Evolutionary conservation across 352 stramenopile species (phyloP).

Genomic region (Phytophthora brassicae): DNA sequence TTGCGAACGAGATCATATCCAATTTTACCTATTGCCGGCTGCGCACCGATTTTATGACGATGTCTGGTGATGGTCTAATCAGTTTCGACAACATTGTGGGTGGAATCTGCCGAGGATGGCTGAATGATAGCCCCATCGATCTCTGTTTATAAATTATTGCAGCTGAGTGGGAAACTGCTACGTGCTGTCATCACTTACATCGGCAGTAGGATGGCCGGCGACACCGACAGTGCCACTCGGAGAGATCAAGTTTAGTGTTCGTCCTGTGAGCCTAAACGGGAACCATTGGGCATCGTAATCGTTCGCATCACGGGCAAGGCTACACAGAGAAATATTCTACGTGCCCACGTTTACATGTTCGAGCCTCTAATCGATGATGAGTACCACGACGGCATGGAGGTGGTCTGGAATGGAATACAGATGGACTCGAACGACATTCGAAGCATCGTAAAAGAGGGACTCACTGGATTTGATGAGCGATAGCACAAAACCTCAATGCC

Average conservation of each 20-base stretch:
- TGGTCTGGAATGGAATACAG: not conserved
- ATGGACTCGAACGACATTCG: not conserved
- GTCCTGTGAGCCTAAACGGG: too few relatives aligned
- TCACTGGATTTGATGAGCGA: not conserved
- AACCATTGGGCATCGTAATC: conserved; percentile 11
- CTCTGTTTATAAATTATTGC: conserved; percentile 7
- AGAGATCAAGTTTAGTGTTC: conserved; percentile 6
- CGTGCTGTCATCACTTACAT: not conserved
- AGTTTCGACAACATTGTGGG: conserved; percentile 17
- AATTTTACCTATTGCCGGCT: conserved; percentile 4
- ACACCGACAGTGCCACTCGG: too few relatives aligned
- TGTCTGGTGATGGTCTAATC: not conserved
- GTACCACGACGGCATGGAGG: conserved; percentile 6
- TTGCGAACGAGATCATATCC: conserved; percentile 7
- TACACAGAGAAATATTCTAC: too few relatives aligned
- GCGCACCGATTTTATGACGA: not conserved
- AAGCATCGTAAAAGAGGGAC: conserved; percentile 4
- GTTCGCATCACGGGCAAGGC: too few relatives aligned
- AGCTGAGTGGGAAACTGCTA: not conserved
- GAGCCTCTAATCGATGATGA: conserved; percentile 6
- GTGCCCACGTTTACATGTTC: conserved; percentile 6
- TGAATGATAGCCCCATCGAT: too few relatives aligned
- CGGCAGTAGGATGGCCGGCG: not conserved
- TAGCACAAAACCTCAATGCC: not conserved
- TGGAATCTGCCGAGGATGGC: not conserved